Base-by-base conservation (phyloP, 306 rosid species). In the Alnus rubra region DNA sequence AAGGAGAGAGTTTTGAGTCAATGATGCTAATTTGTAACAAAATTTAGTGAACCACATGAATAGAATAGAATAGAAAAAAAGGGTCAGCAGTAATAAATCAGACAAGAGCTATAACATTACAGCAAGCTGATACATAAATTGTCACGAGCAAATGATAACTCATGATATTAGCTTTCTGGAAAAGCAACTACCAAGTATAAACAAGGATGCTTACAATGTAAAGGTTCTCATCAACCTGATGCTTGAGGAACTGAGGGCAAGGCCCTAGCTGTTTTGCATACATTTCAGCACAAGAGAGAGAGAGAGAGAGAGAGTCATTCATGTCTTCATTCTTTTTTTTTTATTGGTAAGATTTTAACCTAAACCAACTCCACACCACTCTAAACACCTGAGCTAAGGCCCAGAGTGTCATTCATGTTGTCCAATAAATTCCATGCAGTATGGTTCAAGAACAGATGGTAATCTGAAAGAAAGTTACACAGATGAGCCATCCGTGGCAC, bases 1-100 rank as follows among this genome's bases (percentile, higher is more conserved):
- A 80, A 69, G 47, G 71, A 74, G 53, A 80, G 77, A 71, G 0
- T 64, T 71, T 73, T 58, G 49, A 71, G 37, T 48, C 79, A 78
- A 83, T 69, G 39, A 64, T 73, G 73, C 33, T 28, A 31, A 70
- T 28, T 59, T 4, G 33, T 52, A 44, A 76, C 44, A 74, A 15
- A 63, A 9, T 71, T 42, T 45, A 64, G 45, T 0, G 60, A 85
- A 71, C 15, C 44, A 16, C 2, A 9, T 42, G 8, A 68, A 44
- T 23, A 33, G 54, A 73, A 82, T 28, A 37, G 1, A 23, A 0
- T 23, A 23, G 28, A 23, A 23, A 23, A 23, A 23, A 23, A 23
- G 28, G 28, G 49, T 23, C 2, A 11, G 53, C 30, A 13, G 55
- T 42, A 35, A 42, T 23, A 44, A 53, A 37, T 42, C 51, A 51